Base-by-base conservation (phyloP, 805 yeast species). In the Zygoascus bituminiphila region DNA sequence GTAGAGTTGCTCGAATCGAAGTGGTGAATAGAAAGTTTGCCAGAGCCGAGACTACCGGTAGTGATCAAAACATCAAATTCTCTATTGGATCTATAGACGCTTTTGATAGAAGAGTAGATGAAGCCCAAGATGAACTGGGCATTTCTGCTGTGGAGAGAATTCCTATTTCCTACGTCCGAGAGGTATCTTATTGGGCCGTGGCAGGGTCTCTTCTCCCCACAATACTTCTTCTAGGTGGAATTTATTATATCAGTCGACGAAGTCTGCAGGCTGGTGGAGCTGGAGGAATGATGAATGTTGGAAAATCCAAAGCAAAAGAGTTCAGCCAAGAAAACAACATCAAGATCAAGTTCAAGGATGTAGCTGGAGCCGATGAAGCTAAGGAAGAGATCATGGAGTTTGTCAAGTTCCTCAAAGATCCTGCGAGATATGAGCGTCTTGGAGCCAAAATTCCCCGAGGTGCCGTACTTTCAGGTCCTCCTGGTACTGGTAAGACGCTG, bases 391-490 rank as follows among this genome's bases (percentile, higher is more conserved):
- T 93, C 53, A 87, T 88, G 95, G 99, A 93, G 67, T 93, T 93
- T 73, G 99, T 93, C 45, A 80, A 83, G 57, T 93, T 93, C 64
- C 77, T 93, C 67, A 85, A 91, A 64, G 78, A 88, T 56, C 98
- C 99, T 7, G 73, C 75, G 49, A 87, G 88, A 63, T 93, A 88
- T 67, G 96, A 88, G 65, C 79, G 79, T 51, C 73, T 93, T 50
- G 99, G 99, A 36, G 99, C 98, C 37, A 87, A 88, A 65, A 93
- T 93, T 56, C 99, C 99, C 42, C 79, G 98, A 63, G 99, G 99
- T 57, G 98, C 98, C 8, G 87, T 93, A 52, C 71, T 93, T 49
- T 85, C 96, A 1, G 99, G 99, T 44, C 96, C 98, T n/a, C 98
- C 98, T 45, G 98, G 98, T 72, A 93, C 98, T 8, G 98, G 98